A percentile compares a stretch with the other conserved stretches of the same genome.
Conservation (phyloP, 1,284 basidiomycete genomes). For the Fomitiporia mediterranea region DNA sequence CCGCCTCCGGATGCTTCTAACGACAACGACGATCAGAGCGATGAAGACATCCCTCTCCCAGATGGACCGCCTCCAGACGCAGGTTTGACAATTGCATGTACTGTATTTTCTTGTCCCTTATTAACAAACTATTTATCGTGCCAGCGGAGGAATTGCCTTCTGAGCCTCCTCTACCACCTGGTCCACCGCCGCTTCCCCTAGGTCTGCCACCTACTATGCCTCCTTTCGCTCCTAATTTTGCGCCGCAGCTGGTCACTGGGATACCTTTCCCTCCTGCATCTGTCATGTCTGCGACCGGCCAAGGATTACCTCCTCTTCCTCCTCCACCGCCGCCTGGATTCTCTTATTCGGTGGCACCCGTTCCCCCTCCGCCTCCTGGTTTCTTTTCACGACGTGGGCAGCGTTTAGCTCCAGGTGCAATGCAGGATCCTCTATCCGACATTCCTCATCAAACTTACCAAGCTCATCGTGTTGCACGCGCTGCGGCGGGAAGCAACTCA, state of each 20-base stretch:
- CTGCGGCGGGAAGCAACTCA: conserved; percentile 24
- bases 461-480: conserved; percentile 10
- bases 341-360: conserved; percentile 12
- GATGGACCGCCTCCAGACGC: conserved; percentile 19
- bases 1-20: conserved; percentile 50
- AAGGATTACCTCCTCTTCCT: conserved; percentile 22
- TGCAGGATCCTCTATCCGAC: conserved; percentile 22
- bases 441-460: conserved; percentile 23
- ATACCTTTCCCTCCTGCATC: conserved; percentile 25
- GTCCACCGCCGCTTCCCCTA: conserved; percentile 28
- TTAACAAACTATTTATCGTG: background rate
- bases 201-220: conserved; percentile 18
- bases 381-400: conserved; percentile 22
- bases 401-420: conserved; percentile 20
- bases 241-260: conserved; percentile 21
- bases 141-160: conserved; percentile 11
- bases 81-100: conserved; percentile 12
- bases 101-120: background rate
- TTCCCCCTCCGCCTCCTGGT: conserved; percentile 33
- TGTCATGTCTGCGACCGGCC: conserved; percentile 9
- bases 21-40: conserved; percentile 2
- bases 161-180: conserved; percentile 28
- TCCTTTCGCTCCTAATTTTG: conserved; percentile 21
- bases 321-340: conserved; percentile 21
- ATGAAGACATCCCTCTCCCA: conserved; percentile 4